Conservation (phyloP, 805 yeast species). For the Isabelozyma heimii region DNA sequence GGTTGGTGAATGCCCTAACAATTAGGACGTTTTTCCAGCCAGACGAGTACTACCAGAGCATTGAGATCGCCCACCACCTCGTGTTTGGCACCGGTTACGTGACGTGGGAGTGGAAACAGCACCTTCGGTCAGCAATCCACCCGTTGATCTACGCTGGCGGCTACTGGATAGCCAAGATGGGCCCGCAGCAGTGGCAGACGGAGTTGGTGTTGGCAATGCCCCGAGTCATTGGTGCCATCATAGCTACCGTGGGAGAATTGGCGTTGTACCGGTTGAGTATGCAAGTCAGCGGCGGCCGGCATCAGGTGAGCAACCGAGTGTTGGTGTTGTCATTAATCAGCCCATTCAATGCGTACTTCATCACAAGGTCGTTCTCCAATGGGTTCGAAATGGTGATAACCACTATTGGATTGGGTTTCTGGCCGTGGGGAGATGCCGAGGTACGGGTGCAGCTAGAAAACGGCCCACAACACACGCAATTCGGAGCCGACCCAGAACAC, state of each 20-base stretch:
- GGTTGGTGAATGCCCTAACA: slow-evolving; percentile 63
- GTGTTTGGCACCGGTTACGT: slow-evolving; percentile 77
- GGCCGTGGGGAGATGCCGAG: slow-evolving; percentile 58
- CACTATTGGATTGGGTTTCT: slow-evolving; percentile 58
- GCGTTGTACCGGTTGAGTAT: slow-evolving; percentile 49
- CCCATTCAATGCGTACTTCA: slow-evolving; percentile 78
- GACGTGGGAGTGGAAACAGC: slow-evolving; percentile 93
- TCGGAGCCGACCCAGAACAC: background rate
- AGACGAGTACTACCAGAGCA: slow-evolving; percentile 89
- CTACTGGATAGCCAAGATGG: slow-evolving; percentile 27
- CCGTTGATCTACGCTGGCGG: slow-evolving; percentile 66
- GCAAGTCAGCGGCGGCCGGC: slow-evolving; percentile 28
- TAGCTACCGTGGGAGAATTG: slow-evolving; percentile 74
- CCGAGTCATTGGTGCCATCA: slow-evolving; percentile 61
- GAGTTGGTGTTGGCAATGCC: slow-evolving; percentile 52
- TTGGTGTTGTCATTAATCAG: slow-evolving; percentile 54
- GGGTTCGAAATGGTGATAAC: slow-evolving; percentile 75
- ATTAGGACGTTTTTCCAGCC: slow-evolving; percentile 86
- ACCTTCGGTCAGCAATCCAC: slow-evolving; percentile 73
- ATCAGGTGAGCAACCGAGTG: slow-evolving; percentile 34
- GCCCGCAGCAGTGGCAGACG: slow-evolving; percentile 21
- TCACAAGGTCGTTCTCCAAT: slow-evolving; percentile 84
- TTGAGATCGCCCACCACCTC: slow-evolving; percentile 83
- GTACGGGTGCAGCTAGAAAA: background rate
- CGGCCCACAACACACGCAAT: background rate